phyloP scores from a whole-genome alignment of 352 stramenopile genomes.

The Phytophthora capsici region DNA sequence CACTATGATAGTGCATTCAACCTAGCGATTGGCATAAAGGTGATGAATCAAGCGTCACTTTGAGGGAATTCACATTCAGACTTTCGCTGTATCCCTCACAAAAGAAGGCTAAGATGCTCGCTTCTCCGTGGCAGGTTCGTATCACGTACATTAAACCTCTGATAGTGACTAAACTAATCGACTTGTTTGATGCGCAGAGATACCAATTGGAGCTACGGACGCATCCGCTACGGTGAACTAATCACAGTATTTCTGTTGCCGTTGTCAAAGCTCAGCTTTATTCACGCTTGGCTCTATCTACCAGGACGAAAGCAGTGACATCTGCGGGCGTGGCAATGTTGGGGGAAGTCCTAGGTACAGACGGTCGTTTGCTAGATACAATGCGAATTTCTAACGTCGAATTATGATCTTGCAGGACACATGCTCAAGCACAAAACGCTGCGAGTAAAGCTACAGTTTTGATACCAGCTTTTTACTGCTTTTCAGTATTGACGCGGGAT shows the following conservation, averaged over 20 bases:
- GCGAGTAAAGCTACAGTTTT: slow-evolving; percentile 33
- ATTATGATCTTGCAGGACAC: slow-evolving; percentile 45
- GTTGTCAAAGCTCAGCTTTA: too few species aligned
- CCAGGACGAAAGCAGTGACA: slow-evolving; percentile 73
- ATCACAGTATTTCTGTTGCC: neutral
- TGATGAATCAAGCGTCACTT: slow-evolving; percentile 19
- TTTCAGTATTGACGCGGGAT: neutral
- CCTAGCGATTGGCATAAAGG: slow-evolving; percentile 17
- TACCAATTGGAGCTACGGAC: slow-evolving; percentile 66
- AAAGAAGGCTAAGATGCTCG: slow-evolving; percentile 21
- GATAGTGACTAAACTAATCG: neutral
- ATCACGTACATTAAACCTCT: neutral
- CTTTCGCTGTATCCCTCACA: slow-evolving; percentile 11
- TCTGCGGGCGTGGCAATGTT: slow-evolving; percentile 67
- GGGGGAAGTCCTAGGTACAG: slow-evolving; percentile 69
- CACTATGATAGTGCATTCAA: slow-evolving; percentile 11
- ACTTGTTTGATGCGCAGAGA: slow-evolving; percentile 38
- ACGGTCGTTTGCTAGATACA: neutral
- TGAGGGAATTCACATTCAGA: slow-evolving; percentile 14
- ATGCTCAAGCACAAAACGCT: slow-evolving; percentile 76
- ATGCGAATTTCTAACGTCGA: neutral
- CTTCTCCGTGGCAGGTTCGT: slow-evolving; percentile 46
- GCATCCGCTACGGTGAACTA: slow-evolving; percentile 54
- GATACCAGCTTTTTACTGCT: too few species aligned
- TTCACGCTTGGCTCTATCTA: neutral